These are phyloP conservation scores for Geotrichum australiense DNA, from an alignment of 1,139 yeast species.

Conservation along the genomic window DNA sequence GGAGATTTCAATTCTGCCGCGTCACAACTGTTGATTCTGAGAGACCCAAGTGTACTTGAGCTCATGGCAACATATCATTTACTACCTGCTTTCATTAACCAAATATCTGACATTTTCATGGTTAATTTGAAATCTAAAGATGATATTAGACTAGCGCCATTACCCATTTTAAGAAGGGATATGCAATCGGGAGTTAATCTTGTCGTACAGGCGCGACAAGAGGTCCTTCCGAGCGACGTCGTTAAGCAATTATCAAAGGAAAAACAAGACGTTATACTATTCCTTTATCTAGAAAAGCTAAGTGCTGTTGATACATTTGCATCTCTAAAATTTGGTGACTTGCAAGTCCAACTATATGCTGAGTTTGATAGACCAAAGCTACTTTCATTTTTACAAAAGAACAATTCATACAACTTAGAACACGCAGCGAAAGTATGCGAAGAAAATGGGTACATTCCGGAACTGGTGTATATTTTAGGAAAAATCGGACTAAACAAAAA, in stretches of 20 bases:
- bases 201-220: slow-evolving; percentile 60
- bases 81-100: slow-evolving; percentile 42
- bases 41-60: slow-evolving; percentile 50
- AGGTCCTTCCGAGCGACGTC: slow-evolving; percentile 48
- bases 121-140: slow-evolving; percentile 39
- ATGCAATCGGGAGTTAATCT: slow-evolving; percentile 46
- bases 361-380: slow-evolving; percentile 50
- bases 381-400: slow-evolving; percentile 47
- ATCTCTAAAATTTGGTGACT: slow-evolving; percentile 54
- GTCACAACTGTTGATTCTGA: slow-evolving; percentile 48
- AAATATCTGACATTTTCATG: slow-evolving; percentile 48
- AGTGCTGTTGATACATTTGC: slow-evolving; percentile 48
- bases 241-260: slow-evolving; percentile 41
- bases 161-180: slow-evolving; percentile 38
- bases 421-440: slow-evolving; percentile 62
- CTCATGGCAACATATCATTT: slow-evolving; percentile 59
- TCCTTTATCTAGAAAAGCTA: slow-evolving; percentile 56
- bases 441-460: slow-evolving; percentile 47
- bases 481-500: slow-evolving; percentile 72
- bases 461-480: slow-evolving; percentile 74
- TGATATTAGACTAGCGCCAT: slow-evolving; percentile 37
- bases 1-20: slow-evolving; percentile 60
- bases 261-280: slow-evolving; percentile 41
- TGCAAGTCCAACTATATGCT: slow-evolving; percentile 57
- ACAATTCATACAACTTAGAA: slow-evolving; percentile 59